Evolutionary conservation across 345 rosid species (phyloP), one percentile per base, ranked within the genome.

Genomic region (Sisymbrium altissimum): DNA sequence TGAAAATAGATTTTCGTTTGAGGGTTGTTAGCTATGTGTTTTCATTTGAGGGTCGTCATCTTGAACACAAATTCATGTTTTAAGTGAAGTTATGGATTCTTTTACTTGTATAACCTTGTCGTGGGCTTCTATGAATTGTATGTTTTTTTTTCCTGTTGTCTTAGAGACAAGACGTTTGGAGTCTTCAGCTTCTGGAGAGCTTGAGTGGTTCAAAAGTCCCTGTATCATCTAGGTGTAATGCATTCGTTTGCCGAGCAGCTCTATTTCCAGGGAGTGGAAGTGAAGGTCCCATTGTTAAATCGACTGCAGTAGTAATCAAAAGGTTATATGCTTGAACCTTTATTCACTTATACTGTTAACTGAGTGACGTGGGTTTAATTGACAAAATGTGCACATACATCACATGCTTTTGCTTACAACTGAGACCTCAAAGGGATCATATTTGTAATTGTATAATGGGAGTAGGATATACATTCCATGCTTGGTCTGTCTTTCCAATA

Each of bases 111-210:
- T 46, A 40, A 23, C 60, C 25, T 76, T 60, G 9, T 27, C 18
- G 13, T 54, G 58, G 9, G 30, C 11, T 14, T 64, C 21, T 48
- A 35, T 27, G 33, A 30, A 19, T 48, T 55, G 14, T 71, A 14
- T 61, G 61, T 52, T 67, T 73, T 32, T n/a, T 63, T 54, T 35
- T 83, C 33, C 74, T 80, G 19, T 32, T 55, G 70, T 44, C 64
- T 63, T 72, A 88, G 91, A 83, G 85, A 55, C 89, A 71, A 78
- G 86, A 86, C 77, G 70, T 75, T 68, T 85, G 86, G 93, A 83
- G 88, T 85, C 75, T 85, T 54, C 88, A 85, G 44, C 71, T 83
- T 72, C 46, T 83, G 19, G 79, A 74, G 59, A 76, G 73, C 72
- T 57, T 77, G 23, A 71, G 39, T 55, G 72, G 83, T 71, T 85